phyloP scores from a whole-genome alignment of 345 rosid genomes.

The Bruguiera gymnorhiza region DNA sequence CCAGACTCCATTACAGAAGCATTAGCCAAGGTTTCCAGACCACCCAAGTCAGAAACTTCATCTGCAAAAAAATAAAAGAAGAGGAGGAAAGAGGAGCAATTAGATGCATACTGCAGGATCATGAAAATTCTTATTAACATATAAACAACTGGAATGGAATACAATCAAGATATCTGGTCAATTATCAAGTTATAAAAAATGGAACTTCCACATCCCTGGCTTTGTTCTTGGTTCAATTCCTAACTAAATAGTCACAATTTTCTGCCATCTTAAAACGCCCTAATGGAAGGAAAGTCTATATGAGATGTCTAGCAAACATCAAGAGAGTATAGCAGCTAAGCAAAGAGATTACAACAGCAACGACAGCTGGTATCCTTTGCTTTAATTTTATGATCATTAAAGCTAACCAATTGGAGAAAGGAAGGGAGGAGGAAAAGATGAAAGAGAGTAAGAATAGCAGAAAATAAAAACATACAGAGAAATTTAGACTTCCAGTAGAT shows the following conservation, averaged over 20 bases:
- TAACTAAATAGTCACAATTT: not conserved
- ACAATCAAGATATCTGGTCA: not conserved
- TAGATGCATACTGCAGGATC: no score
- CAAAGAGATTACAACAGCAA: no score
- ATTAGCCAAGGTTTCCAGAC: conserved; percentile 27
- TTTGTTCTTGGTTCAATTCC: not conserved
- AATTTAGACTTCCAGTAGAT: no score
- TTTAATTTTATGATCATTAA: not conserved
- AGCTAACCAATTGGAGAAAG: not conserved
- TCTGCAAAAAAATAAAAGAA: conserved; percentile 20
- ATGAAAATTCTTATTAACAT: not conserved
- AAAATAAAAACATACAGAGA: not conserved
- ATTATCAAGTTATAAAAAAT: conserved; percentile 1
- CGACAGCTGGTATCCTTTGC: not conserved
- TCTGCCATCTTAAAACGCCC: not conserved
- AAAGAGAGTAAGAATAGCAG: not conserved
- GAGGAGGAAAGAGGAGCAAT: not conserved
- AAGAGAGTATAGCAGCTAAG: not conserved
- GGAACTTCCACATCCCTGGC: not conserved
- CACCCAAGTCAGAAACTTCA: conserved; percentile 23
- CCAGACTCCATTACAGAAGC: conserved; percentile 29
- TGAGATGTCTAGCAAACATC: not conserved
- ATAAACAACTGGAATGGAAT: not conserved
- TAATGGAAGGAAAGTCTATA: not conserved
- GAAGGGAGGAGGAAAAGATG: not conserved